These are phyloP conservation scores for Dactylellina haptotyla DNA, from an alignment of 2,329 filamentous ascomycete genomes.

Conservation along the genomic window DNA sequence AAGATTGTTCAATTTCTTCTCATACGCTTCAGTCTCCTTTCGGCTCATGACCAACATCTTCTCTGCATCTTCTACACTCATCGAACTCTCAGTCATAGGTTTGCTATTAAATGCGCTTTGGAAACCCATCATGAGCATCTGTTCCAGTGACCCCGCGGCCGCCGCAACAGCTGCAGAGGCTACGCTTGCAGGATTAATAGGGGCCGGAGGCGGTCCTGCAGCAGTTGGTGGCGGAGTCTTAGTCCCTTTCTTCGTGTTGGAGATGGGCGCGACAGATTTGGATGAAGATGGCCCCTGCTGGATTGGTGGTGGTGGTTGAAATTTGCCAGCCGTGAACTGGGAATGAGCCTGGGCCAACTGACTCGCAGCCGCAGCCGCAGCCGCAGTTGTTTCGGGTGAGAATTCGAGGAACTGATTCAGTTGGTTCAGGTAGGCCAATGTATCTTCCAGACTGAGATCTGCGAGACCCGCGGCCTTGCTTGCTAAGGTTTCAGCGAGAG, in stretches of 20 bases:
- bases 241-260: constrained; percentile 4
- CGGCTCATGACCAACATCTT: constrained; percentile 65
- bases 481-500: constrained; percentile 33
- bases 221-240: constrained; percentile 31
- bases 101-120: constrained; percentile 35
- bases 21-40: constrained; percentile 71
- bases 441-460: constrained; percentile 49
- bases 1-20: constrained; percentile 70
- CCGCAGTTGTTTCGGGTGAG: constrained; percentile 41
- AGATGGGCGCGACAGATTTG: not conserved
- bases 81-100: constrained; percentile 56
- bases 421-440: constrained; percentile 47
- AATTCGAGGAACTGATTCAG: constrained; percentile 52
- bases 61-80: constrained; percentile 74
- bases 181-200: constrained; percentile 44
- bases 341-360: constrained; percentile 43
- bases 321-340: constrained; percentile 27
- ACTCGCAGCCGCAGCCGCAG: constrained; percentile 39
- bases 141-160: constrained; percentile 44
- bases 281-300: constrained; percentile 24
- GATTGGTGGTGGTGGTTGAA: constrained; percentile 33
- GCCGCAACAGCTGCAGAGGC: constrained; percentile 52
- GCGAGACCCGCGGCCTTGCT: constrained; percentile 46
- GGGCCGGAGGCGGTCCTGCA: constrained; percentile 29
- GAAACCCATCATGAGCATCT: constrained; percentile 51